Evolutionary conservation across 2,329 filamentous ascomycete species (phyloP).

Genomic region (Sclerotinia subarctica): DNA sequence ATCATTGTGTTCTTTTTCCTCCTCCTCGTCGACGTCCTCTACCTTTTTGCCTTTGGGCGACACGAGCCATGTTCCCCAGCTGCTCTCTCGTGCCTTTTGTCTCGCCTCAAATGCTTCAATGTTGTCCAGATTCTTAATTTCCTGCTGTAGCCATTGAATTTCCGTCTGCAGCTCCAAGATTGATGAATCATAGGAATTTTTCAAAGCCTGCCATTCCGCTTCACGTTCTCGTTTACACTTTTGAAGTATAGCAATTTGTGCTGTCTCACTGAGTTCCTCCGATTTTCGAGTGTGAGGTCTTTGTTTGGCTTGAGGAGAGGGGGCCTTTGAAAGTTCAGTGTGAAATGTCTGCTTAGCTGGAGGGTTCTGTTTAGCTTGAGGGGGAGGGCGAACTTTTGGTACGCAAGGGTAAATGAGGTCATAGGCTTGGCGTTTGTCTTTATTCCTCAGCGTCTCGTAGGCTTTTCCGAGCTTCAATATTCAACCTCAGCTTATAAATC

Average conservation of each 20-base stretch:
- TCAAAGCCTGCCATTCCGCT: constrained; percentile 34
- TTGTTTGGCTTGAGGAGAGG: constrained; percentile 8
- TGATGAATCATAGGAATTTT: constrained; percentile 28
- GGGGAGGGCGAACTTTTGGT: background rate
- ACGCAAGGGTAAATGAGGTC: constrained; percentile 35
- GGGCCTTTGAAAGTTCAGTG: background rate
- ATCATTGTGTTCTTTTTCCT: constrained; percentile 38
- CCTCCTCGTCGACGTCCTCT: constrained; percentile 35
- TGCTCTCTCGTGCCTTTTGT: constrained; percentile 37
- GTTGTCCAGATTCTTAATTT: constrained; percentile 34
- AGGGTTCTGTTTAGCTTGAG: background rate
- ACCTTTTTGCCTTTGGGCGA: constrained; percentile 36
- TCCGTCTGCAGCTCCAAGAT: constrained; percentile 29
- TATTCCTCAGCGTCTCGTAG: constrained; percentile 41
- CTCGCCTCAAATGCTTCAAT: constrained; percentile 36
- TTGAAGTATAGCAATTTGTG: constrained; percentile 34
- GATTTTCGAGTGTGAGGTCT: background rate
- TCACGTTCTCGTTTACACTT: constrained; percentile 37
- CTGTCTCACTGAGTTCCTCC: constrained; percentile 28
- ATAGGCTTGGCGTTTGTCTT: constrained; percentile 37
- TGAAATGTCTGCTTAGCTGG: constrained; percentile 2
- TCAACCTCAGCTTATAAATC: background rate
- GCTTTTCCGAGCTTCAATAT: constrained; percentile 37
- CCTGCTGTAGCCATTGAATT: constrained; percentile 32
- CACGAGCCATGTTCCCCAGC: constrained; percentile 37